phyloP scores from a whole-genome alignment of 352 stramenopile genomes.

The Aphanomyces astaci region DNA sequence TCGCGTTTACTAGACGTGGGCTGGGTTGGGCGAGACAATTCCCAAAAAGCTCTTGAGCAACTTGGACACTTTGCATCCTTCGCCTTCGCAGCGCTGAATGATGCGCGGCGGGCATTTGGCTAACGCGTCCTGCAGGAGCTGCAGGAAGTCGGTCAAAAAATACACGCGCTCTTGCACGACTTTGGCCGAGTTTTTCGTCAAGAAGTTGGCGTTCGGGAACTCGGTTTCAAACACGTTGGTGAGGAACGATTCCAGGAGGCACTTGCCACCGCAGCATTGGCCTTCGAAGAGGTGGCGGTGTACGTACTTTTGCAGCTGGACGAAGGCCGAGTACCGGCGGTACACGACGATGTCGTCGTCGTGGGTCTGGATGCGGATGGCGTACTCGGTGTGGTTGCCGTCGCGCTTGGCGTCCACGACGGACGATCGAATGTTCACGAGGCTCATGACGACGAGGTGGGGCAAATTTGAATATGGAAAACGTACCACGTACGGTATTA shows the following conservation, averaged over 20 bases:
- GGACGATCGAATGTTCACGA: slow-evolving; percentile 47
- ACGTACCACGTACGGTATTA: no score
- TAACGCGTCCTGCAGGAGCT: slow-evolving; percentile 63
- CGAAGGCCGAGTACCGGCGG: slow-evolving; percentile 76
- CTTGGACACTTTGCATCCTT: slow-evolving; percentile 77
- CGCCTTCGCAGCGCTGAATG: slow-evolving; percentile 61
- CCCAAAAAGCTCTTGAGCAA: slow-evolving; percentile 75
- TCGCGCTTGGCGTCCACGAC: slow-evolving; percentile 74
- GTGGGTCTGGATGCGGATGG: slow-evolving; percentile 64
- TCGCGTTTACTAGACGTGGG: slow-evolving; percentile 1
- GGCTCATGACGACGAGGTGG: slow-evolving; percentile 27
- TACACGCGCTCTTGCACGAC: slow-evolving; percentile 70
- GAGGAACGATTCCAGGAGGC: slow-evolving; percentile 59
- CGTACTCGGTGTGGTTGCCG: slow-evolving; percentile 75
- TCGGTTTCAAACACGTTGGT: slow-evolving; percentile 68
- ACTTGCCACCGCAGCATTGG: slow-evolving; percentile 58
- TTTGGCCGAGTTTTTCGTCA: slow-evolving; percentile 74
- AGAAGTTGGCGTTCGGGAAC: slow-evolving; percentile 60
- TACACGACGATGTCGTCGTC: slow-evolving; percentile 63
- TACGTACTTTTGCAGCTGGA: slow-evolving; percentile 71
- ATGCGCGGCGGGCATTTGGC: slow-evolving; percentile 68
- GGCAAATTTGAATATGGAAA: slow-evolving; percentile 20
- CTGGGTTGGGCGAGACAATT: slow-evolving; percentile 13
- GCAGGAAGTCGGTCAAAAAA: slow-evolving; percentile 76
- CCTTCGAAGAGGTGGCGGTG: slow-evolving; percentile 59